Evolutionary conservation across 495 filamentous ascomycete species (phyloP).

Genomic region (Trichoderma gamsii): DNA sequence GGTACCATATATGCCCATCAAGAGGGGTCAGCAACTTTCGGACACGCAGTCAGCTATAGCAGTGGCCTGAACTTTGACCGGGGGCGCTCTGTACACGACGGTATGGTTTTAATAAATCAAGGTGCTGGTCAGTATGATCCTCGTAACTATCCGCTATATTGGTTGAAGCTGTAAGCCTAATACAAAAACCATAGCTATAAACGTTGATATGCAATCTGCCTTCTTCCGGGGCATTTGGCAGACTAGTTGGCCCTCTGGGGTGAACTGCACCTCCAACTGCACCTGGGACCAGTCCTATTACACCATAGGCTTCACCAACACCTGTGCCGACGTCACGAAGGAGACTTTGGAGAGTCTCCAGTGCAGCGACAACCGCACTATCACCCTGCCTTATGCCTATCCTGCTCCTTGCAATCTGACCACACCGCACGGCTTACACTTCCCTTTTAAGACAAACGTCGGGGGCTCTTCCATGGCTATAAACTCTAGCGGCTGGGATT

Average conservation of each 20-base stretch:
- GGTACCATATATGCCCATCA: not conserved
- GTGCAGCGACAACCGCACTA: not conserved
- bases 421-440: not conserved
- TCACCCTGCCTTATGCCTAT: not conserved
- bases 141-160: not conserved
- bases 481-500: too few species aligned
- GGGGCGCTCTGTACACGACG: not conserved
- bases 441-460: too few species aligned
- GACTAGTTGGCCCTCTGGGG: not conserved
- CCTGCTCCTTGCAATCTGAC: not conserved
- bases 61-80: not conserved
- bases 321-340: not conserved
- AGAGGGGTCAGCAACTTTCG: not conserved
- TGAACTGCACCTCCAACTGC: slow-evolving; percentile 4
- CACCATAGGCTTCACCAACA: not conserved
- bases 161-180: not conserved
- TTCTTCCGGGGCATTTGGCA: not conserved
- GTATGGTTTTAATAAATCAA: not conserved
- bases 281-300: not conserved
- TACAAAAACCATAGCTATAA: not conserved
- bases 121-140: too few species aligned
- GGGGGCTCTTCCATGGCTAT: too few species aligned
- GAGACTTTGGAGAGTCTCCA: not conserved
- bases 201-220: not conserved
- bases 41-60: not conserved